phyloP scores from a whole-genome alignment of 169 alveolate genomes.

The Cystoisospora suis region DNA sequence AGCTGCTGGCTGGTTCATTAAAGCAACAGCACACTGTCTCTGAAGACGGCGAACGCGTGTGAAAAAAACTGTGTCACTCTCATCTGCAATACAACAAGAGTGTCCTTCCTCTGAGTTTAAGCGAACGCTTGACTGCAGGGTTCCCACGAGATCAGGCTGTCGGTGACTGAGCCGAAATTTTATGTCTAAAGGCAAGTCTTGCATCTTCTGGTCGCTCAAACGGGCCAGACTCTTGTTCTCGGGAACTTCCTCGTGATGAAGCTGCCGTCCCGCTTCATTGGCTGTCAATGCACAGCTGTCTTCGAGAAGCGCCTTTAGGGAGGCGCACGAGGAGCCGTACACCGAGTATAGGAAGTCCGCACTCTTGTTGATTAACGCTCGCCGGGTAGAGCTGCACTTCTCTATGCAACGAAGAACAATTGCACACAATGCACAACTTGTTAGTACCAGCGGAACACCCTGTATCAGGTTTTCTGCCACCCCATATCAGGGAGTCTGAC shows the following conservation, averaged over 20 bases:
- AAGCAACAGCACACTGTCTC: no score
- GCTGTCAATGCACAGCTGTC: neutral
- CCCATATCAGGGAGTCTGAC: neutral
- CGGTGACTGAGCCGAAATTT: neutral
- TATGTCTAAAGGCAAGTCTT: neutral
- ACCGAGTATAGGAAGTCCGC: neutral
- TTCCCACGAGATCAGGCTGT: neutral
- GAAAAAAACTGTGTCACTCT: neutral
- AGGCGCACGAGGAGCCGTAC: constrained; percentile 19
- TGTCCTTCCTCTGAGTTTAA: no score
- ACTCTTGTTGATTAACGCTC: neutral
- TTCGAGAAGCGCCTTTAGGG: neutral
- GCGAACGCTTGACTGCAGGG: neutral
- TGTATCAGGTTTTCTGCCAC: no score
- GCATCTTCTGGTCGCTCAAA: neutral
- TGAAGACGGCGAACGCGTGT: neutral
- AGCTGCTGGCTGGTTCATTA: no score
- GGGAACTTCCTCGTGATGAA: neutral
- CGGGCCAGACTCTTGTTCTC: neutral
- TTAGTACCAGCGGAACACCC: no score
- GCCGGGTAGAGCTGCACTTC: neutral
- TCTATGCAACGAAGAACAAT: neutral
- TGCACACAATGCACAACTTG: neutral
- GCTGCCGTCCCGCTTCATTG: neutral
- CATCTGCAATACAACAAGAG: neutral